A percentile compares a stretch with the other conserved stretches of the same genome.
Conservation (phyloP, 495 filamentous ascomycete genomes). For the Podospora pseudoanserina region DNA sequence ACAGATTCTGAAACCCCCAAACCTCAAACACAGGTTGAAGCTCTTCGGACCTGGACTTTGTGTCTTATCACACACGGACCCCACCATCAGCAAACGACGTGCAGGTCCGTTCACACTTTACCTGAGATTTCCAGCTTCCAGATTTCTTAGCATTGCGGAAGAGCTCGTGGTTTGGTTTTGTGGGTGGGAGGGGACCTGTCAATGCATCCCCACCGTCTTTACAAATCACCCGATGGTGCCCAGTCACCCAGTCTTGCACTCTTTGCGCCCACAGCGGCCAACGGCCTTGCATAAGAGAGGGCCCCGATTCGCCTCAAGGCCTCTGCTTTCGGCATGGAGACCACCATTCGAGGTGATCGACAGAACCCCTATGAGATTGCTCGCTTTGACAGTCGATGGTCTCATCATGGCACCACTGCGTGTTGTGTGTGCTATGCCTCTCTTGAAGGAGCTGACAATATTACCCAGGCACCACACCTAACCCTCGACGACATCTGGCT, state of each 20-base stretch:
- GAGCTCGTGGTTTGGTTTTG: conserved; percentile 9
- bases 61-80: conserved; percentile 7
- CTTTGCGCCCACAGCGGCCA: conserved; percentile 9
- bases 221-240: conserved; percentile 18
- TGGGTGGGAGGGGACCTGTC: conserved; percentile 8
- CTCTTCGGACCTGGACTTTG: not conserved
- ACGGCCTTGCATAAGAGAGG: conserved; percentile 19
- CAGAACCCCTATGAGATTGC: not conserved
- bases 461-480: conserved; percentile 8
- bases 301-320: conserved; percentile 20
- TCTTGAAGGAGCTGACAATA: not conserved
- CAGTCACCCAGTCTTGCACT: conserved; percentile 3
- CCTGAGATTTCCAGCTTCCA: conserved; percentile 23
- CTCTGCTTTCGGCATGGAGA: not conserved
- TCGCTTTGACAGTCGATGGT: not conserved
- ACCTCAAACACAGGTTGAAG: conserved; percentile 5
- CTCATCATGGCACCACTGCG: not conserved
- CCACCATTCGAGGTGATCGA: not conserved
- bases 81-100: conserved; percentile 19
- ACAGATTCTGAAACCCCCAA: conserved; percentile 24
- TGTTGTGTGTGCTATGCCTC: not conserved
- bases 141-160: conserved; percentile 13
- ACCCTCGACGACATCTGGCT: conserved; percentile 1
- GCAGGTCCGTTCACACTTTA: conserved; percentile 21
- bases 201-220: conserved; percentile 21